Evolutionary conservation across 2,329 filamentous ascomycete genomes (phyloP).

Genomic region (Cercospora berteroae): DNA sequence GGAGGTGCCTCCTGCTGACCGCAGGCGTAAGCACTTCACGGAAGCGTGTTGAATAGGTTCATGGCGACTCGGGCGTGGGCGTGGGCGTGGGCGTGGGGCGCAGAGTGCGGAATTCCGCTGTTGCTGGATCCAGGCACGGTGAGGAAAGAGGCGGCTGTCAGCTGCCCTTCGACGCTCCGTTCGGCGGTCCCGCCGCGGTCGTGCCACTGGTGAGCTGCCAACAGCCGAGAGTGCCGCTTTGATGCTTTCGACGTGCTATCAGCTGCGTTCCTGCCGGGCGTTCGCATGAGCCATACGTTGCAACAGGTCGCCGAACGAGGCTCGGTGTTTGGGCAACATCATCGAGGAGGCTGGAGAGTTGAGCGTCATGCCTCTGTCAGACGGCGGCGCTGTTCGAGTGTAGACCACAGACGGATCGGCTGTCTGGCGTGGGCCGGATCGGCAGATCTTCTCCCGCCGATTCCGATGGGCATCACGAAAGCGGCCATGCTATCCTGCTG

Average conservation of each 20-base stretch:
- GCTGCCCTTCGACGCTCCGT: not conserved
- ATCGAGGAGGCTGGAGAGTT: not conserved
- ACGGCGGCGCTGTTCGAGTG: not conserved
- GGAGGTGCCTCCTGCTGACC: slow-evolving; percentile 1
- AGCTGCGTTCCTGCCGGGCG: not conserved
- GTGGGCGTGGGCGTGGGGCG: not conserved
- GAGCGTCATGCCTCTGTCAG: not conserved
- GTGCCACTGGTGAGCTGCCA: not conserved
- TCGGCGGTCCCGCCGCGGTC: not conserved
- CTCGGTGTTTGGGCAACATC: not conserved
- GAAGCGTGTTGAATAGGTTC: not conserved
- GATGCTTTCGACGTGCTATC: not conserved
- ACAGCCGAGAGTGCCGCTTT: not conserved
- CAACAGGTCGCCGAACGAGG: not conserved
- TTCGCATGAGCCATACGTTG: not conserved
- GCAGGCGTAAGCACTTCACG: not conserved
- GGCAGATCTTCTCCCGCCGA: not conserved
- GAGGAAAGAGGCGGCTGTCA: not conserved
- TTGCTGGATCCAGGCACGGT: not conserved
- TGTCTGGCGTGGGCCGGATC: not conserved
- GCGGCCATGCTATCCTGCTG: not conserved
- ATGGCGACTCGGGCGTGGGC: not conserved
- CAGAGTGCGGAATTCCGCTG: not conserved
- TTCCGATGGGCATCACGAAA: not conserved
- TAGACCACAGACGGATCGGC: not conserved